Conservation (phyloP, 305 asterid genomes). For the Rubia peregrina region DNA sequence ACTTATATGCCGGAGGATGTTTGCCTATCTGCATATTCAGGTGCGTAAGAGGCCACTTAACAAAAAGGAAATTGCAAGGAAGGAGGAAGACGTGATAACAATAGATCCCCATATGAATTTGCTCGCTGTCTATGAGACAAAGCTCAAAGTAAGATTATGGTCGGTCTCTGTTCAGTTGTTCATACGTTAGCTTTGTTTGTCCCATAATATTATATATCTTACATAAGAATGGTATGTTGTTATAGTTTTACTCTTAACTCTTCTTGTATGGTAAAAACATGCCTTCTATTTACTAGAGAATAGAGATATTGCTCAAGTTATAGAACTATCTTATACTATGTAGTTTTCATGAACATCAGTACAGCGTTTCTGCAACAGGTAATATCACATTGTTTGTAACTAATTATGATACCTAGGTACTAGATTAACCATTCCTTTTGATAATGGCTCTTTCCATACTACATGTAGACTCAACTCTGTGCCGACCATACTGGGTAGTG, state of each 20-base stretch:
- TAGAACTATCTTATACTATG: neutral
- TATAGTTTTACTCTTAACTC: neutral
- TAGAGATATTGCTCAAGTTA: neutral
- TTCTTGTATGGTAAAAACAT: neutral
- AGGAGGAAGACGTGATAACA: constrained; percentile 29
- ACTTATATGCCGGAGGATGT: neutral
- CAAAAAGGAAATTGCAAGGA: constrained; percentile 31
- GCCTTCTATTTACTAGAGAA: neutral
- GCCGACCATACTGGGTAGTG: neutral
- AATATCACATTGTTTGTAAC: neutral
- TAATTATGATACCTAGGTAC: neutral
- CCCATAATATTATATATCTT: neutral
- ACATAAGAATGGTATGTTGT: neutral
- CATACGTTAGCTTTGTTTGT: neutral
- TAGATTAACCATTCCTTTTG: neutral
- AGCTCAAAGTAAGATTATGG: constrained; percentile 24
- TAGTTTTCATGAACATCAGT: neutral
- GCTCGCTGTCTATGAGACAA: constrained; percentile 29
- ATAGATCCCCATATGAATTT: constrained; percentile 22
- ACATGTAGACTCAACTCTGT: neutral
- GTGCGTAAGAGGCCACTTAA: constrained; percentile 36
- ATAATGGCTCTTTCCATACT: neutral
- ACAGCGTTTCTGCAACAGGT: neutral
- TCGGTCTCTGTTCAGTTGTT: neutral
- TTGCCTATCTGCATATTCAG: constrained; percentile 13